Evolutionary conservation across 1,284 basidiomycete species (phyloP), one percentile per base, ranked within the genome.

Genomic region (Apiotrichum sp.): DNA sequence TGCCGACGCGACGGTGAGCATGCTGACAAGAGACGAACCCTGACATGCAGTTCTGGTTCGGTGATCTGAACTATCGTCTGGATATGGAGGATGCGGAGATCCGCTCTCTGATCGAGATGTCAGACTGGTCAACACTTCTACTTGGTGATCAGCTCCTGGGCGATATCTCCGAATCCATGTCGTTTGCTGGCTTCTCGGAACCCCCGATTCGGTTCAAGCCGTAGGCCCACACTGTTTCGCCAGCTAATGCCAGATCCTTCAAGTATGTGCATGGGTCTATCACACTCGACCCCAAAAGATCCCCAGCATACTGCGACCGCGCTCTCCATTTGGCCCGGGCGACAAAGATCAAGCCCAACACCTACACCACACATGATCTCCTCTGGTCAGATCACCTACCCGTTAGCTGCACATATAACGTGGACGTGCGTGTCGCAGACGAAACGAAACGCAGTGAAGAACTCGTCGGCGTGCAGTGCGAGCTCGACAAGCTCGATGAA

Each of bases 401-500:
- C 1, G 69, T 74, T 34, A 60, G 60, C 2, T 65, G 59, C 8
- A 48, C 53, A 2, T 69, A 60, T 46, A 50, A 39, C 3, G 56
- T 65, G 1, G 51, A 62, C 6, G 61, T 63, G 1, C 53, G 67
- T 7, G 62, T 70, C 4, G 65, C 62, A 1, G 68, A 73, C 52
- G 63, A 61, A 34, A 47, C 57, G 5, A 67, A 65, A 48, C 62
- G 69, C 3, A 55, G 47, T 40, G 74, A 78, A 48, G 65, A 65
- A 8, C 65, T 81, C 6, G 62, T 79, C 14, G 59, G 51, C 3
- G 69, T 77, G 47, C 63, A 67, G 38, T 52, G 60, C 36, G 77
- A 73, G 53, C 65, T 83, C 48, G 68, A 76, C 31, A 67, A 63
- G 29, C 65, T 83, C 16, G 74, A 78, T 45, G 69, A 66, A 36